phyloP scores from a whole-genome alignment of 1,139 yeast genomes.

The Protomyces inouyei region DNA sequence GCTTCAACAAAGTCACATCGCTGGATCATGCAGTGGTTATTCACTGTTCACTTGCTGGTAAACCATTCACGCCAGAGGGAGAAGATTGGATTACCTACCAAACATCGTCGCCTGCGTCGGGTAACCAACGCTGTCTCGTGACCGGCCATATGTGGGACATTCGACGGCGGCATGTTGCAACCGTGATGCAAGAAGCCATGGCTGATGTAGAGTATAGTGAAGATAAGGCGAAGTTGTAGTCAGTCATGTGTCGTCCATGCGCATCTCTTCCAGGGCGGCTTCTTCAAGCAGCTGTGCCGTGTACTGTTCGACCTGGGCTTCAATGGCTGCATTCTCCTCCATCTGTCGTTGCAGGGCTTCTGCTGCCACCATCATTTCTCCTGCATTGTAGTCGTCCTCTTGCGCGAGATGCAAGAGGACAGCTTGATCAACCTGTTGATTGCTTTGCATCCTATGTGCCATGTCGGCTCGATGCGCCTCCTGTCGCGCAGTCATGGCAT shows the following conservation, averaged over 20 bases:
- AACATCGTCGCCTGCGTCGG: conserved; percentile 10
- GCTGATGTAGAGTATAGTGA: conserved; percentile 4
- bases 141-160: conserved; percentile 25
- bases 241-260: neutral
- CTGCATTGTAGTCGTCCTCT: neutral
- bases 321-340: neutral
- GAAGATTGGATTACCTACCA: conserved; percentile 22
- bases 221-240: neutral
- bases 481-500: neutral
- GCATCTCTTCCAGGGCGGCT: neutral
- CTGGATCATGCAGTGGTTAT: conserved; percentile 21
- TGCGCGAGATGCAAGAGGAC: neutral
- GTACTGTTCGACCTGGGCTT: neutral
- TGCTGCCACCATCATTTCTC: neutral
- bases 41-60: conserved; percentile 12
- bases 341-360: neutral
- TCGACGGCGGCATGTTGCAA: conserved; percentile 9
- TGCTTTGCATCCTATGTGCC: neutral
- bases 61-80: conserved; percentile 9
- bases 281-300: neutral
- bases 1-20: conserved; percentile 7
- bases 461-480: neutral
- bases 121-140: conserved; percentile 18
- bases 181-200: conserved; percentile 25
- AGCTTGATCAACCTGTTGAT: neutral